Evolutionary conservation across 208 protist genomes (phyloP).

Genomic region (Leptomonas seymouri): DNA sequence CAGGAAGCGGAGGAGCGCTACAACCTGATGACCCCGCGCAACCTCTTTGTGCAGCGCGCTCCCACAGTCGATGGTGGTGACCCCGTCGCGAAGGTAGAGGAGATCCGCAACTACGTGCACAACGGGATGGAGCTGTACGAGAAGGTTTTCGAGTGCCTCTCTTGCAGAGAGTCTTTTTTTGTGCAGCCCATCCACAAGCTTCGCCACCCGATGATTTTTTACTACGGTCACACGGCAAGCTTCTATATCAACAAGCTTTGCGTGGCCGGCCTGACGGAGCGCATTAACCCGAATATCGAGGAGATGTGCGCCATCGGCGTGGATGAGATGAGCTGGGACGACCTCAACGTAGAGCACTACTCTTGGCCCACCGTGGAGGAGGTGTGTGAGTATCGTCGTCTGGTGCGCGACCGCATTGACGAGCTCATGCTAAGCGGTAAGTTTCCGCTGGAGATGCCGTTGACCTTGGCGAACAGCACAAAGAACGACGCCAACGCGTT

Average conservation of each 20-base stretch:
- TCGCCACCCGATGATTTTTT: slow-evolving; percentile 97
- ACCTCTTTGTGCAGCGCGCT: slow-evolving; percentile 65
- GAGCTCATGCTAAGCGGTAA: slow-evolving; percentile 74
- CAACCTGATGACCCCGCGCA: slow-evolving; percentile 41
- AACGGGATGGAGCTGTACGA: slow-evolving; percentile 88
- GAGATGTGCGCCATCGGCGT: slow-evolving; percentile 96
- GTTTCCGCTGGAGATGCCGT: slow-evolving; percentile 71
- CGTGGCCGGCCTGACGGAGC: slow-evolving; percentile 78
- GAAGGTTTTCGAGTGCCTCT: slow-evolving; percentile 83
- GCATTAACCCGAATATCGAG: slow-evolving; percentile 89
- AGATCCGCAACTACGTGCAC: slow-evolving; percentile 90
- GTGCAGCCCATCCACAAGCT: slow-evolving; percentile 90
- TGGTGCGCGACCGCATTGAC: slow-evolving; percentile 80
- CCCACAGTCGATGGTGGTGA: slow-evolving; percentile 62
- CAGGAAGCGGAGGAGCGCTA: slow-evolving; percentile 53
- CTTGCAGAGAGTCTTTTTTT: slow-evolving; percentile 84
- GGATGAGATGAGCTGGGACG: slow-evolving; percentile 98
- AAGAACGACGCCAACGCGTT: slow-evolving; percentile 78
- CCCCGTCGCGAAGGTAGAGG: slow-evolving; percentile 64
- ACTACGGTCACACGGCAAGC: slow-evolving; percentile 95
- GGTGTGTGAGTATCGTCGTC: slow-evolving; percentile 89
- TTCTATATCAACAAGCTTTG: slow-evolving; percentile 98
- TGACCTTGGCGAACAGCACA: slow-evolving; percentile 84
- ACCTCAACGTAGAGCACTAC: slow-evolving; percentile 90
- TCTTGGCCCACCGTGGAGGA: slow-evolving; percentile 87